These are phyloP conservation scores for Lachnum nothofagi DNA, from an alignment of 2,329 filamentous ascomycete species.

Conservation along the genomic window DNA sequence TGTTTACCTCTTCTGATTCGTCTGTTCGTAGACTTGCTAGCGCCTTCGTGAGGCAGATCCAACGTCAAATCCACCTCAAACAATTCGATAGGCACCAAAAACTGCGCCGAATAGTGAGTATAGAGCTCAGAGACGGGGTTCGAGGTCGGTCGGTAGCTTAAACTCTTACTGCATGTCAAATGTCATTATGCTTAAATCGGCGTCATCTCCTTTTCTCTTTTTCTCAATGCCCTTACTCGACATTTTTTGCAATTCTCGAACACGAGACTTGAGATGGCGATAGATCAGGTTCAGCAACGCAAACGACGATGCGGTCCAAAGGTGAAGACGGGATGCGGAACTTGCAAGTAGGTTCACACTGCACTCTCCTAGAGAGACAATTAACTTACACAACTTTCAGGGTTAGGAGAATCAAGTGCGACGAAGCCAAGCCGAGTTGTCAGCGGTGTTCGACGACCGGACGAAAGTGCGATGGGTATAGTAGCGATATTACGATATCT, in stretches of 20 bases:
- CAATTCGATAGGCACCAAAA: slow-evolving; percentile 4
- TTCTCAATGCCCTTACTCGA: slow-evolving; percentile 10
- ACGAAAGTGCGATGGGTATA: slow-evolving; percentile 25
- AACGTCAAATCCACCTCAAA: slow-evolving; percentile 8
- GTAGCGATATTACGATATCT: slow-evolving; percentile 13
- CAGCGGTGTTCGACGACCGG: slow-evolving; percentile 19
- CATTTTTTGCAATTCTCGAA: slow-evolving; percentile 11
- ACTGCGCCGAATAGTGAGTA: neutral
- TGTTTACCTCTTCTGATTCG: slow-evolving; percentile 14
- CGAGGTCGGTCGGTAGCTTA: slow-evolving; percentile 8
- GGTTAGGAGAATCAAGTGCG: slow-evolving; percentile 23
- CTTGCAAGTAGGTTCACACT: slow-evolving; percentile 20
- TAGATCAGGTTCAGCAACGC: slow-evolving; percentile 15
- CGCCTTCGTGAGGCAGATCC: slow-evolving; percentile 8
- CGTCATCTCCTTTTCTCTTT: slow-evolving; percentile 12
- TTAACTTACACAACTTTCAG: slow-evolving; percentile 14
- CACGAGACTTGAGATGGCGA: slow-evolving; percentile 15
- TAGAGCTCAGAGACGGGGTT: slow-evolving; percentile 9
- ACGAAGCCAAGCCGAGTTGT: slow-evolving; percentile 23
- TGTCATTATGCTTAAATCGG: slow-evolving; percentile 8
- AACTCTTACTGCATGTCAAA: slow-evolving; percentile 8
- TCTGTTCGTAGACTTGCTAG: slow-evolving; percentile 14
- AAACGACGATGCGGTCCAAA: slow-evolving; percentile 17
- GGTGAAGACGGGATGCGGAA: slow-evolving; percentile 18
- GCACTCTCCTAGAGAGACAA: slow-evolving; percentile 6